These are phyloP conservation scores for Daphne laureola DNA, from an alignment of 441 rosid species.

Conservation along the genomic window DNA sequence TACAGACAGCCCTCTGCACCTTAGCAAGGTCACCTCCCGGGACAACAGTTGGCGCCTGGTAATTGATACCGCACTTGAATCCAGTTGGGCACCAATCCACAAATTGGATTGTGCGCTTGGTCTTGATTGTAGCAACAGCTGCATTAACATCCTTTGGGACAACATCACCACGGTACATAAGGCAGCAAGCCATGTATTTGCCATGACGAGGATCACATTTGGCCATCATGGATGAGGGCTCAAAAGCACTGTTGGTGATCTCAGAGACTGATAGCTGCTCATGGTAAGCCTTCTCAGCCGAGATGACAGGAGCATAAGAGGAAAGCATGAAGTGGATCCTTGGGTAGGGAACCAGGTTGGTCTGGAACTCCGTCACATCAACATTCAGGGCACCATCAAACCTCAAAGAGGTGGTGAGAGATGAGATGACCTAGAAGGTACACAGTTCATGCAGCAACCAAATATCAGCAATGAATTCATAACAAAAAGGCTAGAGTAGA, in stretches of 20 bases:
- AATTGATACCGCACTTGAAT: slow-evolving; percentile 34
- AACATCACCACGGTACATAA: slow-evolving; percentile 32
- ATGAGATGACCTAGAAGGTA: slow-evolving; percentile 25
- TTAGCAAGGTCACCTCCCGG: slow-evolving; percentile 33
- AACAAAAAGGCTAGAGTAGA: too few relatives aligned
- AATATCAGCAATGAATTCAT: not conserved
- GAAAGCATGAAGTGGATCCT: slow-evolving; percentile 38
- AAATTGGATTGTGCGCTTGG: slow-evolving; percentile 39
- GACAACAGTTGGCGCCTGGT: slow-evolving; percentile 40
- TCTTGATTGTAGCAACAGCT: slow-evolving; percentile 42
- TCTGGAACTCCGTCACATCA: slow-evolving; percentile 31
- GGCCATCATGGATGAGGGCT: slow-evolving; percentile 32
- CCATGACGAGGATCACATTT: slow-evolving; percentile 34
- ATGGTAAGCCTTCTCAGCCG: slow-evolving; percentile 30
- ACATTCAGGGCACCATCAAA: slow-evolving; percentile 32
- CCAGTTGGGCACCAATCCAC: slow-evolving; percentile 38
- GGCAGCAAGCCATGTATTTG: slow-evolving; percentile 35
- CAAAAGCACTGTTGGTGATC: slow-evolving; percentile 32
- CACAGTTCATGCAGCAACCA: not conserved
- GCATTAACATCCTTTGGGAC: slow-evolving; percentile 38
- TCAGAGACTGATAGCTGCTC: slow-evolving; percentile 32
- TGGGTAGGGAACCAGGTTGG: slow-evolving; percentile 32
- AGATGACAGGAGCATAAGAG: slow-evolving; percentile 32
- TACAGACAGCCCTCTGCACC: slow-evolving; percentile 32
- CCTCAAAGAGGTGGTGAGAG: slow-evolving; percentile 21